Base-by-base conservation (phyloP, 2,329 filamentous ascomycete genomes). In the Davidsoniella eucalypti region DNA sequence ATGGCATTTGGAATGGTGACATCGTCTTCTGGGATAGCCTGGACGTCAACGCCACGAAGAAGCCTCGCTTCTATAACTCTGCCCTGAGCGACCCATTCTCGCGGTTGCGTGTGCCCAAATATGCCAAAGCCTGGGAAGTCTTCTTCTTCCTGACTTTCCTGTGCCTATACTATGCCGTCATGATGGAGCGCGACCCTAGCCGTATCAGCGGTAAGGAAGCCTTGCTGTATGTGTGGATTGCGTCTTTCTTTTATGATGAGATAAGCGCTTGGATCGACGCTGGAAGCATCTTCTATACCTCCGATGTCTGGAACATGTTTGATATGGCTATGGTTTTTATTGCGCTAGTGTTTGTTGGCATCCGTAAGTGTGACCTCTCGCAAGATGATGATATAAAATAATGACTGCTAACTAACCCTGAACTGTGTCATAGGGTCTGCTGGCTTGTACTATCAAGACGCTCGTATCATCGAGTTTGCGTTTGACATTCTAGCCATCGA, bases 401-500 rank as follows among this genome's bases (percentile, higher is more conserved):
- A 43, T 41, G 23, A 16, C 46, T 53, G 17, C 40, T 21, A 16
- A 16, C 6, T 10, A 9, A 33, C 26, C 12, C 29, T 33, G 6
- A 33, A 9, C 29, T 33, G 29, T 33, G 8, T 33, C 14, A 5
- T 47, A 84, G 80, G 84, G 45, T 69, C 80, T 25, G 66, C 85
- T 46, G 86, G 85, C 0, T 62, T 90, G 23, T 54, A 69, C 70
- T 18, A 75, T 73, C 48, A 63, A 75, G 18, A 80, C 55, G 63
- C 68, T 8, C 64, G 70, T 14, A 73, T 86, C n/a, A 82, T 82
- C 44, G 82, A 92, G 54, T 70, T 82, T 2, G 81, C 87, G 1
- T 95, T 94, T 61, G 86, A 95, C 59, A 80, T 95, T n/a, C 69
- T 95, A 18, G 82, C 87, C 0, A 70, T 95, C 12, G 86, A 94